Base-by-base conservation (phyloP, 2,329 filamentous ascomycete genomes). In the Cladosporium cucumerinum region DNA sequence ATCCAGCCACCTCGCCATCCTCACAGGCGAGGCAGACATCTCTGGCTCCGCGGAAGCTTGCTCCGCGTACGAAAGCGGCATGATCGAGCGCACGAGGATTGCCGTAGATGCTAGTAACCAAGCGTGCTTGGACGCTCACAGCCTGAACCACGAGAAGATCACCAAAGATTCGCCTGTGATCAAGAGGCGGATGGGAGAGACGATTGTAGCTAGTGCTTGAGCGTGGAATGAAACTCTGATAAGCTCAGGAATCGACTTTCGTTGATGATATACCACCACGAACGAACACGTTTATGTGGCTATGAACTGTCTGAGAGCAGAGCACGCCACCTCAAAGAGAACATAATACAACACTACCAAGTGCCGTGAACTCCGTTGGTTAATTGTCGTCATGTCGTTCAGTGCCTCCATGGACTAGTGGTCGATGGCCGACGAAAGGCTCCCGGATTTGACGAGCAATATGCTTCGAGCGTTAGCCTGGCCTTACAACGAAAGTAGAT, bases 61-160 rank as follows among this genome's bases (percentile, higher is more conserved):
- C 7, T n/a, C 49, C 23, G 43, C 61, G 1, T 71, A 69, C 36
- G 68, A 68, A 48, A 26, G 54, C 8, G 62, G 66, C 26, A 65
- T 69, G 52, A 52, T 68, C 23, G 51, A 62, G 12, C 67, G 69
- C 26, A 66, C 65, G 5, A 54, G 54, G n/a, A 36, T 64, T 5
- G 69, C 69, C 14, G 69, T 71, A 2, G 55, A 65, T 21, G 68
- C 69, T 25, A 68, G 67, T 18, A 62, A 69, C n/a, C 67, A 68
- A 49, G 69, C 69, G 26, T 70, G 68, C 59, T 21, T 70, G 32
- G 66, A 69, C 55, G 69, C 68, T 12, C 69, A 71, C 34, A 36
- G 51, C n/a, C 26, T 54, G 16, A 32, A 57, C n/a, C 21, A 23
- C 10, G 54, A 57, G 21, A 14, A 23, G 10, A 57, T 57, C 16